Evolutionary conservation across 352 stramenopile species (phyloP).

Genomic region (Globisporangium megalacanthum): DNA sequence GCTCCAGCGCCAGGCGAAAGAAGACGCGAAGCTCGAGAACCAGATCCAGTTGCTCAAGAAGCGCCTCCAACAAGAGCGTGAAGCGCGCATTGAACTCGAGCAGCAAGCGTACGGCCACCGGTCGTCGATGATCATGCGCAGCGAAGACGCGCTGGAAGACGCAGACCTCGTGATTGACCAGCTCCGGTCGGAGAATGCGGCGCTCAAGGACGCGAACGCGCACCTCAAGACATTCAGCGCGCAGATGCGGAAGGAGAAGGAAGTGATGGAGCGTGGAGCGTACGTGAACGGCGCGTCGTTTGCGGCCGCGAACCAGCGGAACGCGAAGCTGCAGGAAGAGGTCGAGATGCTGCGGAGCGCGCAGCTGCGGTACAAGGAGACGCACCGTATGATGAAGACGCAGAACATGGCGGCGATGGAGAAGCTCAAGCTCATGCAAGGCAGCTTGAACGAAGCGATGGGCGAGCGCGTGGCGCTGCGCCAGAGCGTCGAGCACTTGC

Average conservation of each 20-base stretch:
- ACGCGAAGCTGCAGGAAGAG: conserved; percentile 80
- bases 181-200: conserved; percentile 69
- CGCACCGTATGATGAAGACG: conserved; percentile 75
- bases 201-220: conserved; percentile 79
- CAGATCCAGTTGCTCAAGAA: conserved; percentile 91
- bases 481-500: conserved; percentile 65
- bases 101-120: conserved; percentile 60
- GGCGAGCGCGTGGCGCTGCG: conserved; percentile 67
- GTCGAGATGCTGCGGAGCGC: conserved; percentile 9
- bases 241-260: conserved; percentile 86
- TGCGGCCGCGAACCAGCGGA: conserved; percentile 76
- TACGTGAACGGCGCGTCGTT: conserved; percentile 87
- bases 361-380: conserved; percentile 67
- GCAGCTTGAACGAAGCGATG: conserved; percentile 61
- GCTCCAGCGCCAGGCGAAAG: conserved; percentile 83
- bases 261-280: conserved; percentile 83
- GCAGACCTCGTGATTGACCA: conserved; percentile 83
- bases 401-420: conserved; percentile 79
- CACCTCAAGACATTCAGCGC: conserved; percentile 81
- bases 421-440: conserved; percentile 77
- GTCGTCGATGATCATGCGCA: conserved; percentile 75
- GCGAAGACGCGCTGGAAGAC: conserved; percentile 70
- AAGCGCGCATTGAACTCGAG: conserved; percentile 81
- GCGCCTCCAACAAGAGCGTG: conserved; percentile 87
- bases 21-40: conserved; percentile 96